Evolutionary conservation across 352 stramenopile species (phyloP).

Genomic region (Phytophthora syringae): DNA sequence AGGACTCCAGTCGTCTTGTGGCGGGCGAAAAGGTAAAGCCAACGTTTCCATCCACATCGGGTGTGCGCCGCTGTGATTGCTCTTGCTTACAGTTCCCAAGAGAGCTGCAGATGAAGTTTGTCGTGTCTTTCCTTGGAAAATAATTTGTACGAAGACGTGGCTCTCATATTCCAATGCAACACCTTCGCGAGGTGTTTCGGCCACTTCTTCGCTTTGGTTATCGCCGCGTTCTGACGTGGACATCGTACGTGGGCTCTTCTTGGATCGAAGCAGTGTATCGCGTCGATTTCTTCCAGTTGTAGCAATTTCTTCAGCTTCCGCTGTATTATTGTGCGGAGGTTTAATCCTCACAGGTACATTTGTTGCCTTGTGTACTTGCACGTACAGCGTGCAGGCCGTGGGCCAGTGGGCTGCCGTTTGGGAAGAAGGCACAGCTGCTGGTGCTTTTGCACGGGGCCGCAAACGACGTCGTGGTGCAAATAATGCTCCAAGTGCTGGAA

Average conservation of each 20-base stretch:
- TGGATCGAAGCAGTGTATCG: constrained; percentile 27
- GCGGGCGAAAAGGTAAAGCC: constrained; percentile 85
- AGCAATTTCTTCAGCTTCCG: constrained; percentile 21
- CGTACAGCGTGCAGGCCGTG: constrained; percentile 73
- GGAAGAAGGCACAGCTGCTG: constrained; percentile 5
- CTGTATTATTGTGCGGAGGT: constrained; percentile 6
- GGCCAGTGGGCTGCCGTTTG: constrained; percentile 52
- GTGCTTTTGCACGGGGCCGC: constrained; percentile 47
- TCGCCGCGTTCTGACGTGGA: neutral
- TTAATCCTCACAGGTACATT: constrained; percentile 77
- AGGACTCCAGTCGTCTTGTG: constrained; percentile 83
- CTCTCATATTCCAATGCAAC: constrained; percentile 40
- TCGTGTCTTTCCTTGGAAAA: constrained; percentile 81
- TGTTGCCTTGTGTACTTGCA: constrained; percentile 81
- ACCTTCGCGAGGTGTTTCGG: constrained; percentile 17
- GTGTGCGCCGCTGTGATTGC: constrained; percentile 27
- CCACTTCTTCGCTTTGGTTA: constrained; percentile 19
- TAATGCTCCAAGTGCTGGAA: constrained; percentile 58
- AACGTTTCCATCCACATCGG: constrained; percentile 95
- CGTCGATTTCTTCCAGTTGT: constrained; percentile 15
- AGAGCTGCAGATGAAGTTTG: constrained; percentile 58
- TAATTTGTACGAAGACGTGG: constrained; percentile 82
- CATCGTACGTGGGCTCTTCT: constrained; percentile 28
- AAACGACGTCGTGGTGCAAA: constrained; percentile 64
- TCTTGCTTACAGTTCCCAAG: constrained; percentile 13